Evolutionary conservation across 345 rosid genomes (phyloP).

Genomic region (Ricinus communis): DNA sequence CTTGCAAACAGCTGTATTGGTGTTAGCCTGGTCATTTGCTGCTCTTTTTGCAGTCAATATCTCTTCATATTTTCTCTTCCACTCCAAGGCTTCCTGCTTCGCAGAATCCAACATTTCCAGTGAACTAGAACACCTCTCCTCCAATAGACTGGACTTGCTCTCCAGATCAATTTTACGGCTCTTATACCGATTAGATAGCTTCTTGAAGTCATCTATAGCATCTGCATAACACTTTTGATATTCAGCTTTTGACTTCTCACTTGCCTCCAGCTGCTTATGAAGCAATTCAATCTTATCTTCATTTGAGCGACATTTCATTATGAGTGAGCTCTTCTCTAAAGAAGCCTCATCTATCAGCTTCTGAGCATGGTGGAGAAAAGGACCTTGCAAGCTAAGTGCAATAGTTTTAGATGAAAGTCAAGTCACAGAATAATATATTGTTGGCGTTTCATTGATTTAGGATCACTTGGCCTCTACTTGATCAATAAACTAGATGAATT

Average conservation of each 20-base stretch:
- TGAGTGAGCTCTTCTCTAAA: conserved; percentile 44
- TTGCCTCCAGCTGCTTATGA: conserved; percentile 46
- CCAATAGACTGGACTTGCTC: conserved; percentile 31
- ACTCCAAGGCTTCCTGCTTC: conserved; percentile 44
- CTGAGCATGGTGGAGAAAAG: conserved; percentile 35
- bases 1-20: conserved; percentile 4
- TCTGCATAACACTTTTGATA: conserved; percentile 39
- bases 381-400: conserved; percentile 34
- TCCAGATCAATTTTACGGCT: conserved; percentile 39
- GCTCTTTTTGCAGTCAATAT: conserved; percentile 27
- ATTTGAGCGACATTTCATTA: conserved; percentile 30
- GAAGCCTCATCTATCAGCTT: conserved; percentile 41
- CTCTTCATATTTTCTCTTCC: conserved; percentile 44
- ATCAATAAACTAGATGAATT: too few species aligned
- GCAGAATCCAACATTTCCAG: conserved; percentile 39
- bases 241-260: conserved; percentile 41
- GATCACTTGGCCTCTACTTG: not conserved
- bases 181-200: conserved; percentile 43
- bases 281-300: conserved; percentile 40
- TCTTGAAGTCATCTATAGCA: conserved; percentile 44
- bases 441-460: not conserved
- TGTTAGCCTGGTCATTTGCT: not conserved
- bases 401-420: conserved; percentile 1
- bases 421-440: not conserved
- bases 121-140: conserved; percentile 40